phyloP scores from a whole-genome alignment of 2,329 filamentous ascomycete genomes.

The Clarireedia monteithiana region DNA sequence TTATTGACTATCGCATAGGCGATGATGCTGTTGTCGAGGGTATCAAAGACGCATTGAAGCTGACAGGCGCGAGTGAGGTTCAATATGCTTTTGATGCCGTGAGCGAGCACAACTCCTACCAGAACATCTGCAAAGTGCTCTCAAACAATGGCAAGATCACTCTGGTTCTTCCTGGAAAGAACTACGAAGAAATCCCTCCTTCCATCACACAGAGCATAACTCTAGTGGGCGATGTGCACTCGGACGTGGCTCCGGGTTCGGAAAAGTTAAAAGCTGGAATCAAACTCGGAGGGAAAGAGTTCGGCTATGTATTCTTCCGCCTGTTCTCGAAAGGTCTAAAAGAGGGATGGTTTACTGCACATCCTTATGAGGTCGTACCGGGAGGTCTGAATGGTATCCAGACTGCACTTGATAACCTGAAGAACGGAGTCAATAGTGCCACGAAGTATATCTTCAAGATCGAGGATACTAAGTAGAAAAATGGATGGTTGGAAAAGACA shows the following conservation, averaged over 20 bases:
- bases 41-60: slow-evolving; percentile 24
- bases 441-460: slow-evolving; percentile 54
- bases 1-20: slow-evolving; percentile 50
- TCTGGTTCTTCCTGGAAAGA: slow-evolving; percentile 35
- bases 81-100: slow-evolving; percentile 25
- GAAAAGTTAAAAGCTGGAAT: slow-evolving; percentile 14
- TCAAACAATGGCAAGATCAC: slow-evolving; percentile 29
- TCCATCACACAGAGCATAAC: slow-evolving; percentile 17
- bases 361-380: slow-evolving; percentile 43
- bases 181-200: slow-evolving; percentile 32
- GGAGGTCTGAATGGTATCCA: slow-evolving; percentile 42
- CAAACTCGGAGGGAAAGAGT: slow-evolving; percentile 20
- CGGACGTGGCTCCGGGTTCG: slow-evolving; percentile 9
- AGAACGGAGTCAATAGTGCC: slow-evolving; percentile 51
- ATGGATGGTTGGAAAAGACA: neutral
- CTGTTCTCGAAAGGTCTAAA: slow-evolving; percentile 33
- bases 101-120: slow-evolving; percentile 23
- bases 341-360: slow-evolving; percentile 42
- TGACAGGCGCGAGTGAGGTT: slow-evolving; percentile 18
- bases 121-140: slow-evolving; percentile 23
- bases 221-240: slow-evolving; percentile 20
- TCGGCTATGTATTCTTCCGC: slow-evolving; percentile 22
- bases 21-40: slow-evolving; percentile 33
- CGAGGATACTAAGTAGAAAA: slow-evolving; percentile 21
- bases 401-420: slow-evolving; percentile 45